Evolutionary conservation across 1,139 yeast genomes (phyloP).

Genomic region (Yamadazyma conglobata): DNA sequence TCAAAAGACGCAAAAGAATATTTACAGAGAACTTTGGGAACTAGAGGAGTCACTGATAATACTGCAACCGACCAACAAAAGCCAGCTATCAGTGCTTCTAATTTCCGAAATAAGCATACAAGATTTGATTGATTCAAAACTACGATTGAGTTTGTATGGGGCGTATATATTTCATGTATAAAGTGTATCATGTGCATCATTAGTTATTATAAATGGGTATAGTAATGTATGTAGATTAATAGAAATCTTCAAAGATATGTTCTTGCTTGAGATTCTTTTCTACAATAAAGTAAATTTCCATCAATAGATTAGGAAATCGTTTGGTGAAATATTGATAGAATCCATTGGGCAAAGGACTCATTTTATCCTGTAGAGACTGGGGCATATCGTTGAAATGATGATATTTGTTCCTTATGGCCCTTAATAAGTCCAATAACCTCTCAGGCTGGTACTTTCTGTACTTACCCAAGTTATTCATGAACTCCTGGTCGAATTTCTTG

Average conservation of each 20-base stretch:
- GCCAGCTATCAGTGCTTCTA: slow-evolving; percentile 59
- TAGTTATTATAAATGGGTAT: slow-evolving; percentile 7
- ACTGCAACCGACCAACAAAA: slow-evolving; percentile 22
- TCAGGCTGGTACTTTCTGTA: slow-evolving; percentile 83
- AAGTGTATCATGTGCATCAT: slow-evolving; percentile 12
- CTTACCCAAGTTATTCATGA: slow-evolving; percentile 81
- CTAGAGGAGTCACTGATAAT: slow-evolving; percentile 27
- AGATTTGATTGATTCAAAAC: slow-evolving; percentile 40
- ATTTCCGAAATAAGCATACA: slow-evolving; percentile 60
- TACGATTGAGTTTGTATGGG: slow-evolving; percentile 1
- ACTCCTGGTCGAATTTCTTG: slow-evolving; percentile 59
- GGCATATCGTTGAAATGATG: slow-evolving; percentile 94
- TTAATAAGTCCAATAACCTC: slow-evolving; percentile 74
- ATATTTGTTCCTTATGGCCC: slow-evolving; percentile 89
- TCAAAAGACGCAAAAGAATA: slow-evolving; percentile 32
- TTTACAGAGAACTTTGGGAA: slow-evolving; percentile 43
- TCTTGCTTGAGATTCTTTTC: slow-evolving; percentile 56
- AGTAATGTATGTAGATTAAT: slow-evolving; percentile 14
- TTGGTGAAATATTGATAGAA: slow-evolving; percentile 71
- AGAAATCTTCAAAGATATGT: slow-evolving; percentile 55
- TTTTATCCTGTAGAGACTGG: slow-evolving; percentile 47
- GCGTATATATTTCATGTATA: slow-evolving; percentile 4
- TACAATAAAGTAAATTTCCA: slow-evolving; percentile 71
- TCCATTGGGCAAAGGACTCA: slow-evolving; percentile 83
- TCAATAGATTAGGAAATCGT: slow-evolving; percentile 73